Evolutionary conservation across 2,329 filamentous ascomycete genomes (phyloP).

Genomic region (Ciborinia camelliae): DNA sequence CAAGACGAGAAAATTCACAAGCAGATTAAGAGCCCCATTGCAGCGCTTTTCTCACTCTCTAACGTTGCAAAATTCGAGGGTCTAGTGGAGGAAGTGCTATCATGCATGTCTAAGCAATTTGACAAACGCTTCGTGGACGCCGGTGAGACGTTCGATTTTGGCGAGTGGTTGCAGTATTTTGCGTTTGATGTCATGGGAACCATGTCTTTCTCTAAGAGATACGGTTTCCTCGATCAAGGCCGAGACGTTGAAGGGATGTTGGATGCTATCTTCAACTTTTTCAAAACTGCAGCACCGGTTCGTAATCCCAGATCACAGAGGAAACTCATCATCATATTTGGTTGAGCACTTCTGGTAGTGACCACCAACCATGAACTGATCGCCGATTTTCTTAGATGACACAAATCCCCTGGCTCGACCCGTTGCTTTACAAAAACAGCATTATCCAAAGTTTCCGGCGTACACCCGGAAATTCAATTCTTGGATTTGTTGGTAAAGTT

Average conservation of each 20-base stretch:
- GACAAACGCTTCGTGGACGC: neutral
- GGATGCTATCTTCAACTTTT: too few species aligned
- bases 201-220: constrained; percentile 19
- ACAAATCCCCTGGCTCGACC: constrained; percentile 15
- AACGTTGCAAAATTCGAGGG: constrained; percentile 43
- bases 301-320: too few species aligned
- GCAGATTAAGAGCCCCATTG: constrained; percentile 15
- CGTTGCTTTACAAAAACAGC: neutral
- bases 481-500: too few species aligned
- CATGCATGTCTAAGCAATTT: neutral
- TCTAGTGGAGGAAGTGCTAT: constrained; percentile 41
- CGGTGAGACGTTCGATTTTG: neutral
- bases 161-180: constrained; percentile 16
- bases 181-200: constrained; percentile 23
- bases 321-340: too few species aligned
- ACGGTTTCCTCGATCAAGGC: constrained; percentile 22
- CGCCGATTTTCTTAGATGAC: too few species aligned
- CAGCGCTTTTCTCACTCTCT: constrained; percentile 23
- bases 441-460: neutral
- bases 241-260: constrained; percentile 18
- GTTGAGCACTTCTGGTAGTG: too few species aligned
- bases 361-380: too few species aligned
- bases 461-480: too few species aligned
- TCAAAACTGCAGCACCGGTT: too few species aligned
- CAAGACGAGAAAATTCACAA: neutral